Evolutionary conservation across 306 rosid species (phyloP).

Genomic region (Vigna unguiculata): DNA sequence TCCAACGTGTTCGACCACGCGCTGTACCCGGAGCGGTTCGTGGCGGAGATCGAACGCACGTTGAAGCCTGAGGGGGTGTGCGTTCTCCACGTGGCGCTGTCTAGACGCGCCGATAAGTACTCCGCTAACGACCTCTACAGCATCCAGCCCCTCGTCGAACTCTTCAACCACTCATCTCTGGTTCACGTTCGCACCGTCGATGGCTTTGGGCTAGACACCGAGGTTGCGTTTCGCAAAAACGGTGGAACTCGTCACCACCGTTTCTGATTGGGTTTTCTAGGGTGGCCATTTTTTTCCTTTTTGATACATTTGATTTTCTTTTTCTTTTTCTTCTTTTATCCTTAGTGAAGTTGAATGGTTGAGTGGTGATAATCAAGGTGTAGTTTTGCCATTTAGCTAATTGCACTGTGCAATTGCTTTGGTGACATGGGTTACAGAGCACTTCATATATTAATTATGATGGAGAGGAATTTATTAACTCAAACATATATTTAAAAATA

Average conservation of each 20-base stretch:
- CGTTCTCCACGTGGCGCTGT: slow-evolving; percentile 76
- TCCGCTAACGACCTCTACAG: slow-evolving; percentile 92
- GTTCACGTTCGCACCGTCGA: slow-evolving; percentile 68
- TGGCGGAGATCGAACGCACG: slow-evolving; percentile 87
- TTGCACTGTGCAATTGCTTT: slow-evolving; percentile 32
- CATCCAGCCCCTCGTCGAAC: slow-evolving; percentile 59
- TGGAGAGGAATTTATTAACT: neutral
- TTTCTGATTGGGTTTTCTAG: neutral
- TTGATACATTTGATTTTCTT: neutral
- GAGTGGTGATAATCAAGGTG: neutral
- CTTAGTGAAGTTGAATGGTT: neutral
- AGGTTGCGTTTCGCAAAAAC: slow-evolving; percentile 62
- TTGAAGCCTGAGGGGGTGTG: slow-evolving; percentile 77
- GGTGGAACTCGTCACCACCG: neutral
- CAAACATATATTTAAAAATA: neutral
- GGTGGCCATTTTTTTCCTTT: neutral
- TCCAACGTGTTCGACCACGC: slow-evolving; percentile 98
- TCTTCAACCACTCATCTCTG: slow-evolving; percentile 61
- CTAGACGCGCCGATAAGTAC: slow-evolving; percentile 74
- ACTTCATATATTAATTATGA: neutral
- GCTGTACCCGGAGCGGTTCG: slow-evolving; percentile 76
- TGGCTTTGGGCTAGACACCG: slow-evolving; percentile 91
- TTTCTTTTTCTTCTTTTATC: neutral
- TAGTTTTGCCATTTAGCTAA: neutral
- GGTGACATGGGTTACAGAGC: slow-evolving; percentile 10